Conservation (phyloP, 202 grass and related monocot genomes). For the Tripidium arundinaceum region DNA sequence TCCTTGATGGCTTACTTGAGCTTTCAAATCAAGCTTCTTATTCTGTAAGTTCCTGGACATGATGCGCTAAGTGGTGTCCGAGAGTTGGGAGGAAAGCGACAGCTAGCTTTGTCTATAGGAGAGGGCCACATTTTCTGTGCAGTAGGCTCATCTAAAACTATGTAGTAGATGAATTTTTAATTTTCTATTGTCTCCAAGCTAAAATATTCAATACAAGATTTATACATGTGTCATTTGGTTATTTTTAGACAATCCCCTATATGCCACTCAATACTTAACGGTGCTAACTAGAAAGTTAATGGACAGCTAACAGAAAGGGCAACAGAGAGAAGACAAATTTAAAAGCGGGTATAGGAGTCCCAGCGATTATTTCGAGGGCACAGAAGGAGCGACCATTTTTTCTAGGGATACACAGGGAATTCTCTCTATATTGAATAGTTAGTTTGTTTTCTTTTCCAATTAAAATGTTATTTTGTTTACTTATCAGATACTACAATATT, state of each 20-base stretch:
- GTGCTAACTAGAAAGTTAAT: no score
- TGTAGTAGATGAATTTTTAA: not conserved
- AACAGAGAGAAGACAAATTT: no score
- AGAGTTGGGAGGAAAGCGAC: conserved; percentile 51
- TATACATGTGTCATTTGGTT: no score
- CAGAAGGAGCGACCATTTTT: no score
- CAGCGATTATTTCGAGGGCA: no score
- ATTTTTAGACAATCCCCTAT: no score
- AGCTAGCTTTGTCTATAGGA: conserved; percentile 62
- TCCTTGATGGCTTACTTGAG: conserved; percentile 66
- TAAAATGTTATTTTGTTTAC: not conserved
- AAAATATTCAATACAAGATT: no score
- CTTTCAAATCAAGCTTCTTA: conserved; percentile 70
- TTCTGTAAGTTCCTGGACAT: conserved; percentile 60
- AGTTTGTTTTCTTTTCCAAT: not conserved
- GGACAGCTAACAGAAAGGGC: no score
- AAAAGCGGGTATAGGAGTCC: no score
- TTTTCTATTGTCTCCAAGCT: no score
- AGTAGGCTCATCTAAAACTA: conserved; percentile 85
- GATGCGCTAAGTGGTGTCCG: conserved; percentile 49
- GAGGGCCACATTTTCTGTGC: conserved; percentile 60
- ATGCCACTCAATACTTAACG: no score
- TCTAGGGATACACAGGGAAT: no score
- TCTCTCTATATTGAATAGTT: conserved; percentile 11
- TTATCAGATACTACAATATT: conserved; percentile 36